Evolutionary conservation across 148 eudicot genomes (phyloP).

Genomic region (Rhododendron griersonianum): DNA sequence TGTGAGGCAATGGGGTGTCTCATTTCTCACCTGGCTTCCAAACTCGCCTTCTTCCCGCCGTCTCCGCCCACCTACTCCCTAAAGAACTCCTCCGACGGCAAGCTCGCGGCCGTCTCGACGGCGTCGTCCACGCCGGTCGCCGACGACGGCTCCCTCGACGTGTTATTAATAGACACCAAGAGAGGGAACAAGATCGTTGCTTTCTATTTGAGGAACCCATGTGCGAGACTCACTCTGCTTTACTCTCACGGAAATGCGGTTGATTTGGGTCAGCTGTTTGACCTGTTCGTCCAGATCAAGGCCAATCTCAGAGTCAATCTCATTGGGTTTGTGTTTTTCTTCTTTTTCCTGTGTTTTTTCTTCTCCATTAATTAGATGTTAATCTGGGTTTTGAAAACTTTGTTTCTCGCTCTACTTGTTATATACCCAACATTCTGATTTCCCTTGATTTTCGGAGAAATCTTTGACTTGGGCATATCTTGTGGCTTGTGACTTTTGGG

Average conservation of each 20-base stretch:
- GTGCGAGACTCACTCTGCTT: conserved; percentile 74
- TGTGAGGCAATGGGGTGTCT: conserved; percentile 58
- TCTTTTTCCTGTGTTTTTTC: background rate
- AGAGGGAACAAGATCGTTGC: conserved; percentile 85
- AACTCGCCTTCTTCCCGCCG: conserved; percentile 95
- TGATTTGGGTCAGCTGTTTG: conserved; percentile 94
- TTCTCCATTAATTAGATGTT: background rate
- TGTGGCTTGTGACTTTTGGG: background rate
- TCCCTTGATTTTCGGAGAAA: background rate
- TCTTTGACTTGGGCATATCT: background rate
- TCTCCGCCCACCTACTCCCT: conserved; percentile 85
- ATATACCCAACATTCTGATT: background rate
- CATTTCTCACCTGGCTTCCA: conserved; percentile 74
- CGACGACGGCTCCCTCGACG: conserved; percentile 33
- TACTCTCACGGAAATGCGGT: conserved; percentile 99
- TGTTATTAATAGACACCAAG: conserved; percentile 63
- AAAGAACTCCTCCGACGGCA: conserved; percentile 50
- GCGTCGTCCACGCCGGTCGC: conserved; percentile 29
- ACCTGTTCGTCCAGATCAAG: conserved; percentile 92
- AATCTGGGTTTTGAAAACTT: background rate
- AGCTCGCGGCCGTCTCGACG: conserved; percentile 55
- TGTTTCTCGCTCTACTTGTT: background rate
- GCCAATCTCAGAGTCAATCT: conserved; percentile 92
- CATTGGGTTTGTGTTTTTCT: conserved; percentile 51
- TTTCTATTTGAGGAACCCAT: conserved; percentile 72